These are phyloP conservation scores for Castanea sativa DNA, from an alignment of 306 rosid species.

Conservation along the genomic window DNA sequence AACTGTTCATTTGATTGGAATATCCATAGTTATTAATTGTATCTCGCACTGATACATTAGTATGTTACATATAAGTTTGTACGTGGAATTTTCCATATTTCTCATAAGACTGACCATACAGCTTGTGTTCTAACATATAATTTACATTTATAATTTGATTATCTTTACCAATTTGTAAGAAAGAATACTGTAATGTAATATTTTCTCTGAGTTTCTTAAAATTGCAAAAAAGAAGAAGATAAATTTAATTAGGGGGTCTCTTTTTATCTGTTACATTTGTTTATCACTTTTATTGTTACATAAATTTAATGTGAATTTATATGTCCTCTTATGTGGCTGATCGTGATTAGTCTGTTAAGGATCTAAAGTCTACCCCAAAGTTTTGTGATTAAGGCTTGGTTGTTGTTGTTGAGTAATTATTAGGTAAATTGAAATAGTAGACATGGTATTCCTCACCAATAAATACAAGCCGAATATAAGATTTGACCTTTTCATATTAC, in stretches of 20 bases:
- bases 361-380: too few relatives aligned
- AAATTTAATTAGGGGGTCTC: neutral
- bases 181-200: neutral
- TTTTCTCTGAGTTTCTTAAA: neutral
- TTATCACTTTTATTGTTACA: neutral
- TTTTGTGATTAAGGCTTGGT: too few relatives aligned
- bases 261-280: neutral
- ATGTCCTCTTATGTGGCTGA: too few relatives aligned
- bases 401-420: too few relatives aligned
- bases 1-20: neutral
- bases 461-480: too few relatives aligned
- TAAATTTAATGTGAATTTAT: neutral
- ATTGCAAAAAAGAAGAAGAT: neutral
- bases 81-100: too few relatives aligned
- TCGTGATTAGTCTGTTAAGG: too few relatives aligned
- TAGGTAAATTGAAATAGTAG: too few relatives aligned
- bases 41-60: neutral
- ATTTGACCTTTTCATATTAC: too few relatives aligned
- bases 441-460: too few relatives aligned
- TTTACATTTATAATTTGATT: neutral
- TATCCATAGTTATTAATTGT: neutral
- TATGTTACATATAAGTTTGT: neutral
- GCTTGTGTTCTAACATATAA: neutral
- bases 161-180: neutral
- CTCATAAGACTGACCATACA: neutral